Conservation (phyloP, 352 stramenopile genomes). For the Globisporangium camurandrum region DNA sequence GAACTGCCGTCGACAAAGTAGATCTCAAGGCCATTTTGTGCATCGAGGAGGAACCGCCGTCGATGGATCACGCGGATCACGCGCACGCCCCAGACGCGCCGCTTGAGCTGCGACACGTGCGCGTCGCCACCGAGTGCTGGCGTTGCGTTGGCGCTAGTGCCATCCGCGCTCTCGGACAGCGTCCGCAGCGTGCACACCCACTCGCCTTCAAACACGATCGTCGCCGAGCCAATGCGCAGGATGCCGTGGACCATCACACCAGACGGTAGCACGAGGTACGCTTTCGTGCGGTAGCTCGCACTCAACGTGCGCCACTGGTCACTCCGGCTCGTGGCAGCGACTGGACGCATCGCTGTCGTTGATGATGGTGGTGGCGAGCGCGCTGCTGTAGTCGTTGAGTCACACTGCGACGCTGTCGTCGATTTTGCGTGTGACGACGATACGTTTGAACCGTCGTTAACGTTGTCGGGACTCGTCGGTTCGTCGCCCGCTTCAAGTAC, state of each 20-base stretch:
- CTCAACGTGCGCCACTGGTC: constrained; percentile 66
- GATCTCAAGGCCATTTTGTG: constrained; percentile 66
- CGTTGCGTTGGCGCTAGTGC: constrained; percentile 1
- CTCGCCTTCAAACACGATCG: constrained; percentile 79
- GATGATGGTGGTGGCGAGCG: too few species aligned
- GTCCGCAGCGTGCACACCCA: constrained; percentile 60
- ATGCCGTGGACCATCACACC: constrained; percentile 68
- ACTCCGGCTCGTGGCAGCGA: constrained; percentile 22
- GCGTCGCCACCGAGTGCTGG: constrained; percentile 36
- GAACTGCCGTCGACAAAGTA: constrained; percentile 85
- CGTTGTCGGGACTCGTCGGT: constrained; percentile 7
- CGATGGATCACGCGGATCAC: constrained; percentile 77
- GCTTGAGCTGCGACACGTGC: constrained; percentile 63
- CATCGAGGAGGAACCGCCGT: constrained; percentile 65
- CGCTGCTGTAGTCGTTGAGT: too few species aligned
- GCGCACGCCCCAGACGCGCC: constrained; percentile 68
- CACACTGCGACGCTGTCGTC: background rate
- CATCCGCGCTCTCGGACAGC: constrained; percentile 26
- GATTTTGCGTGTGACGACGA: background rate
- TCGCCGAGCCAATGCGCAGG: constrained; percentile 58
- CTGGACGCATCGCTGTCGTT: background rate
- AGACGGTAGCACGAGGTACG: constrained; percentile 68
- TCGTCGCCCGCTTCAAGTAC: constrained; percentile 6
- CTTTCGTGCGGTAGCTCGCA: constrained; percentile 61
- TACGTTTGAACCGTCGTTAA: background rate